Conservation (phyloP, 2,329 filamentous ascomycete genomes). For the Aspergillus pseudotamarii region DNA sequence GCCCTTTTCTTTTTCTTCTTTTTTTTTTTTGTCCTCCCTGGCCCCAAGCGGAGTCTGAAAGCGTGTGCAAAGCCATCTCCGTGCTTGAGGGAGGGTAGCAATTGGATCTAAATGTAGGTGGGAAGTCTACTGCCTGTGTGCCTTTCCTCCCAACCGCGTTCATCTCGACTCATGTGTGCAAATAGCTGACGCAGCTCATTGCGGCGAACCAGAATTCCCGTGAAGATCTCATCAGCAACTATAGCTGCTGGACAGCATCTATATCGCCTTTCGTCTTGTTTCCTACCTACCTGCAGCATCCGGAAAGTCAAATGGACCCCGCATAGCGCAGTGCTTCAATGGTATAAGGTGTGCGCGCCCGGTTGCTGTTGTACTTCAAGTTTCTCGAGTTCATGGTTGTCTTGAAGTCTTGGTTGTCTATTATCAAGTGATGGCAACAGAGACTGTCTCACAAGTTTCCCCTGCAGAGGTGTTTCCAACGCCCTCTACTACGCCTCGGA, state of each 20-base stretch:
- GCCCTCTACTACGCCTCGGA: slow-evolving; percentile 66
- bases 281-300: not conserved
- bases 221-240: not conserved
- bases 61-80: not conserved
- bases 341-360: not conserved
- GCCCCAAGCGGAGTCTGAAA: not conserved
- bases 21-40: not conserved
- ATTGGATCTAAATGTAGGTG: not conserved
- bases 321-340: not conserved
- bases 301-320: not conserved
- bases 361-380: not conserved
- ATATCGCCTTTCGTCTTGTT: not conserved
- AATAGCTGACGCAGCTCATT: not conserved
- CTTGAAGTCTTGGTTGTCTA: not conserved
- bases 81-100: not conserved
- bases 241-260: not conserved
- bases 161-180: not conserved
- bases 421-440: slow-evolving; percentile 31
- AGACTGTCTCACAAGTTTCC: slow-evolving; percentile 55
- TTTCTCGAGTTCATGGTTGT: not conserved
- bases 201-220: not conserved
- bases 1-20: not conserved
- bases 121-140: not conserved
- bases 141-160: not conserved
- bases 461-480: slow-evolving; percentile 67